phyloP scores from a whole-genome alignment of 1,284 basidiomycete genomes.

The Sanghuangporus weigelae region DNA sequence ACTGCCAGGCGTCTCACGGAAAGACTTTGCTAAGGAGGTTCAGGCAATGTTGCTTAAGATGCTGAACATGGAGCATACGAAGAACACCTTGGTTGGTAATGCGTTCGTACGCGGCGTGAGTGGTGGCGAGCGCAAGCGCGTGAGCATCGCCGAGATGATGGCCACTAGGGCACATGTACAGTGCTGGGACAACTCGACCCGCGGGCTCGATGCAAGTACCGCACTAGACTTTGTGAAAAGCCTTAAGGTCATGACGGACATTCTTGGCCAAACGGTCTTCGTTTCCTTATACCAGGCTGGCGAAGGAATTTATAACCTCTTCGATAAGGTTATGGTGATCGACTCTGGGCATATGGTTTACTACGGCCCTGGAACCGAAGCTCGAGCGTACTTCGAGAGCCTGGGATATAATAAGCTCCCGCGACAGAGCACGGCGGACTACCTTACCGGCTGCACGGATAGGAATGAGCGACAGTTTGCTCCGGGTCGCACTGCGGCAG shows the following conservation, averaged over 20 bases:
- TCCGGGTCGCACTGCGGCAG: slow-evolving; percentile 53
- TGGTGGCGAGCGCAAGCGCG: slow-evolving; percentile 84
- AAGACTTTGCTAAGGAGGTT: slow-evolving; percentile 53
- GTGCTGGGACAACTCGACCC: slow-evolving; percentile 80
- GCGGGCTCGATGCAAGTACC: slow-evolving; percentile 84
- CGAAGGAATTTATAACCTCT: slow-evolving; percentile 72
- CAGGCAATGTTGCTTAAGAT: slow-evolving; percentile 65
- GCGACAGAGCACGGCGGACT: slow-evolving; percentile 75
- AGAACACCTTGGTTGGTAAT: slow-evolving; percentile 78
- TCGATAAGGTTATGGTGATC: slow-evolving; percentile 77
- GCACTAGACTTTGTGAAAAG: slow-evolving; percentile 76
- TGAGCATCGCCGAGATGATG: slow-evolving; percentile 86
- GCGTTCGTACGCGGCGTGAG: slow-evolving; percentile 82
- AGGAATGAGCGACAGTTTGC: slow-evolving; percentile 83
- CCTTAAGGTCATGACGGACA: slow-evolving; percentile 73
- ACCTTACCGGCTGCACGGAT: slow-evolving; percentile 78
- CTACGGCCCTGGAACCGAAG: slow-evolving; percentile 68
- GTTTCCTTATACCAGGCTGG: slow-evolving; percentile 83
- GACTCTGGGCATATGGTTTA: slow-evolving; percentile 82
- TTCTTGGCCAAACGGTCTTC: slow-evolving; percentile 72
- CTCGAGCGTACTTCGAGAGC: slow-evolving; percentile 72
- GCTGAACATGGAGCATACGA: slow-evolving; percentile 76
- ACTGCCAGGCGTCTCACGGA: slow-evolving; percentile 53
- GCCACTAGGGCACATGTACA: slow-evolving; percentile 73
- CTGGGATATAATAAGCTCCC: slow-evolving; percentile 72